A percentile compares a stretch with the other conserved stretches of the same genome.
Conservation (phyloP, 129 eudicot species). For the Cynara cardunculus region DNA sequence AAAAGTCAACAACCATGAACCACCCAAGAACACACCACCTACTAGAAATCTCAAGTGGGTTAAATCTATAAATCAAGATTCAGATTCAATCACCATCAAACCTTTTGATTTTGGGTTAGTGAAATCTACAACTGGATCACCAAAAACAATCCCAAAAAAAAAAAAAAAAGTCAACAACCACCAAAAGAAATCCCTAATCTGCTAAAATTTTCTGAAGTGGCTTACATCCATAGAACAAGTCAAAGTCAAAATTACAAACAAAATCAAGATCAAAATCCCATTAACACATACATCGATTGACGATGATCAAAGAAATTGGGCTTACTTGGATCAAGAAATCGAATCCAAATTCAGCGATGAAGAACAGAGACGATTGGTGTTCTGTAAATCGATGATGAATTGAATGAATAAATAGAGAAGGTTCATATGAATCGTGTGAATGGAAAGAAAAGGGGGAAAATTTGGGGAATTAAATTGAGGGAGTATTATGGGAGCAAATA, state of each 20-base stretch:
- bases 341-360: not conserved
- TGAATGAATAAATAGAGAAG: not conserved
- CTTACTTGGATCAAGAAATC: conserved; percentile 29
- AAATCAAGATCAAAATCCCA: not conserved
- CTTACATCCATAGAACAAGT: not conserved
- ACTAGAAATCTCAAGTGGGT: conserved; percentile 10
- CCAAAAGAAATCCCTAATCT: not conserved
- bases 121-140: conserved; percentile 5
- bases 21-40: conserved; percentile 5
- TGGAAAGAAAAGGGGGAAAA: not conserved
- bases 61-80: conserved; percentile 15
- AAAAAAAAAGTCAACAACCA: conserved; percentile 3
- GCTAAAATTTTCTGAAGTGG: not conserved
- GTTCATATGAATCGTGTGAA: conserved; percentile 20
- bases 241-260: not conserved
- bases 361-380: not conserved
- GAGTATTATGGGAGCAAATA: too few relatives aligned
- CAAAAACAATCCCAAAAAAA: not conserved
- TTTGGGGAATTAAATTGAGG: not conserved
- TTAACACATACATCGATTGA: not conserved
- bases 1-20: not conserved
- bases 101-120: not conserved
- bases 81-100: not conserved
- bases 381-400: not conserved
- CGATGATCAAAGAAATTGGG: conserved; percentile 6